Percentiles rank a stretch among this genome's conserved stretches.
Evolutionary conservation across 1,284 basidiomycete genomes (phyloP).

Genomic region (Ceratobasidium papillatum): DNA sequence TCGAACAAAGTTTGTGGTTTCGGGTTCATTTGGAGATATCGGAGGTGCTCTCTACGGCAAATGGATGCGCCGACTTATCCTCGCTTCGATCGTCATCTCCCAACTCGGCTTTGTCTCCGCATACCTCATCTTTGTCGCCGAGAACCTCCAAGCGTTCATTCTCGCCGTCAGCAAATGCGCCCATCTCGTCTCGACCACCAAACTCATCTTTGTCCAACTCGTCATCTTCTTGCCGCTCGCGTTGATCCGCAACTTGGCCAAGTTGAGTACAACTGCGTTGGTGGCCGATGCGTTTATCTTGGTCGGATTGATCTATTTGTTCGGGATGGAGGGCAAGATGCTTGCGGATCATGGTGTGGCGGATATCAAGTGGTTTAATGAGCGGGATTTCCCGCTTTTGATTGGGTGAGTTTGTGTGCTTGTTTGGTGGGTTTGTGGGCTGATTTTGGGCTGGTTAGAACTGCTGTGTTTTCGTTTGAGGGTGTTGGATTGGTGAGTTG

Average conservation of each 20-base stretch:
- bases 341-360: conserved; percentile 75
- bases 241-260: conserved; percentile 88
- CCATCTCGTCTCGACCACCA: conserved; percentile 73
- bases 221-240: conserved; percentile 88
- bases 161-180: conserved; percentile 84
- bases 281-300: conserved; percentile 96
- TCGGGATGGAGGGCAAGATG: conserved; percentile 76
- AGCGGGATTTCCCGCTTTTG: conserved; percentile 87
- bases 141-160: conserved; percentile 91
- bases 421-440: conserved; percentile 9
- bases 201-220: conserved; percentile 86
- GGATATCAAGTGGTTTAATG: conserved; percentile 90
- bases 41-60: conserved; percentile 92
- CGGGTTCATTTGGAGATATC: conserved; percentile 96
- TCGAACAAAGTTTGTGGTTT: conserved; percentile 87
- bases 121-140: conserved; percentile 96
- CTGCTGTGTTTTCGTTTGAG: conserved; percentile 98
- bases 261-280: conserved; percentile 91
- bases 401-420: conserved; percentile 72
- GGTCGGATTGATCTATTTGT: conserved; percentile 87
- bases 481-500: conserved; percentile 88
- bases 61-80: conserved; percentile 91
- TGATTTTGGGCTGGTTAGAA: conserved; percentile 58
- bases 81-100: conserved; percentile 87
- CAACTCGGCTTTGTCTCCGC: conserved; percentile 91